Evolutionary conservation across 225 moss, liverwort and hornwort genomes (phyloP).

Genomic region (Bryoerythrophyllum caledonicum): DNA sequence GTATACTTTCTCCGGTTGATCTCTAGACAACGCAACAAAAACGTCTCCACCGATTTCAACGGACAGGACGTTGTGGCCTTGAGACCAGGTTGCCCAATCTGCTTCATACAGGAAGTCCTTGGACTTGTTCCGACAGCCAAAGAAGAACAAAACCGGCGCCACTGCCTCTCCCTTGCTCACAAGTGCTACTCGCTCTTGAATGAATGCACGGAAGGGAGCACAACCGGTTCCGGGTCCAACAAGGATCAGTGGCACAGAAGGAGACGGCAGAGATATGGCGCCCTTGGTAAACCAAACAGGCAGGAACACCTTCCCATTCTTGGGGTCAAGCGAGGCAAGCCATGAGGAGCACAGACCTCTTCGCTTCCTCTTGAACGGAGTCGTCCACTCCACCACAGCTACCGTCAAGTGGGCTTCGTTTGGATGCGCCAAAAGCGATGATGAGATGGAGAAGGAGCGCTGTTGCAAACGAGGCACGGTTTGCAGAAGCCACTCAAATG

Average conservation of each 20-base stretch:
- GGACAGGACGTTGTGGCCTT: constrained; percentile 55
- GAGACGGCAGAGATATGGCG: constrained; percentile 76
- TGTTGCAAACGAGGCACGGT: constrained; percentile 84
- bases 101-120: constrained; percentile 85
- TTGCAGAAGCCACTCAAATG: constrained; percentile 94
- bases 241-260: constrained; percentile 79
- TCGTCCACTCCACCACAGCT: constrained; percentile 89
- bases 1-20: constrained; percentile 85
- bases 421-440: constrained; percentile 72
- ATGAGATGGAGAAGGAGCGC: constrained; percentile 89
- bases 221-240: constrained; percentile 97
- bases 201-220: constrained; percentile 90
- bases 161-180: constrained; percentile 43
- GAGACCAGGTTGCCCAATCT: constrained; percentile 72
- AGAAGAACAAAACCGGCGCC: constrained; percentile 78
- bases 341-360: constrained; percentile 92
- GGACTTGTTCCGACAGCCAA: constrained; percentile 78
- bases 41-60: constrained; percentile 67
- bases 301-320: constrained; percentile 55
- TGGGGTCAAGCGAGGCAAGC: constrained; percentile 77
- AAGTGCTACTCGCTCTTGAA: constrained; percentile 68
- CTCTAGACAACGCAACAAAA: constrained; percentile 88
- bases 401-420: constrained; percentile 83
- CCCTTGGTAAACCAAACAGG: constrained; percentile 91
- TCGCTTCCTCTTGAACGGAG: constrained; percentile 83